phyloP scores from a whole-genome alignment of 805 yeast genomes.

The Pichia paraexigua region DNA sequence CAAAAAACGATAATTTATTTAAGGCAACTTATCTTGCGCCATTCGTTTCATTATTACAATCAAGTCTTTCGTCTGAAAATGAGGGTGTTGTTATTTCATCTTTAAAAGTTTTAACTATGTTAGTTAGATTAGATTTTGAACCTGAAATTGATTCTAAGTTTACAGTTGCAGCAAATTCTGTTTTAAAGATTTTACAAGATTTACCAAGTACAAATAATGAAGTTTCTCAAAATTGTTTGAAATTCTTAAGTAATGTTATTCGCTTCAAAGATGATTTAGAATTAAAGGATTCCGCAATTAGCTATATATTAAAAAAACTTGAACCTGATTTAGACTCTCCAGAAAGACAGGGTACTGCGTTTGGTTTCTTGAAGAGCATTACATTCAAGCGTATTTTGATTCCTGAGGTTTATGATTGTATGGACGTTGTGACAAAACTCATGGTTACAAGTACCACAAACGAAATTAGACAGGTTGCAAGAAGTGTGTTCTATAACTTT shows the following conservation, averaged over 20 bases:
- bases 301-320: slow-evolving; percentile 62
- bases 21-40: slow-evolving; percentile 56
- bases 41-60: slow-evolving; percentile 65
- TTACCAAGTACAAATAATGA: slow-evolving; percentile 73
- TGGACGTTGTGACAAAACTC: slow-evolving; percentile 71
- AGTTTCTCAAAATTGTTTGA: slow-evolving; percentile 70
- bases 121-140: slow-evolving; percentile 56
- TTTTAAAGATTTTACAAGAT: slow-evolving; percentile 58
- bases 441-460: slow-evolving; percentile 86
- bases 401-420: slow-evolving; percentile 84
- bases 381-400: slow-evolving; percentile 63
- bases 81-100: slow-evolving; percentile 72
- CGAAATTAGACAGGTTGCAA: slow-evolving; percentile 75
- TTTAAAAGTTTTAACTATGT: slow-evolving; percentile 50
- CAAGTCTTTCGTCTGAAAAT: slow-evolving; percentile 52
- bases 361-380: slow-evolving; percentile 74
- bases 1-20: slow-evolving; percentile 52
- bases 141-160: slow-evolving; percentile 44
- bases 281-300: slow-evolving; percentile 62
- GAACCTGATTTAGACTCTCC: slow-evolving; percentile 90
- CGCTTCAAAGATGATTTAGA: slow-evolving; percentile 60
- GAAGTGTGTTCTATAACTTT: slow-evolving; percentile 77
- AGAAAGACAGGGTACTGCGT: slow-evolving; percentile 78
- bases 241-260: slow-evolving; percentile 62
- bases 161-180: slow-evolving; percentile 51